Percentiles rank a stretch among this genome's conserved stretches.
These are phyloP conservation scores for Bocquillonia castaneifolia DNA, from an alignment of 441 rosid genomes.

Conservation along the genomic window DNA sequence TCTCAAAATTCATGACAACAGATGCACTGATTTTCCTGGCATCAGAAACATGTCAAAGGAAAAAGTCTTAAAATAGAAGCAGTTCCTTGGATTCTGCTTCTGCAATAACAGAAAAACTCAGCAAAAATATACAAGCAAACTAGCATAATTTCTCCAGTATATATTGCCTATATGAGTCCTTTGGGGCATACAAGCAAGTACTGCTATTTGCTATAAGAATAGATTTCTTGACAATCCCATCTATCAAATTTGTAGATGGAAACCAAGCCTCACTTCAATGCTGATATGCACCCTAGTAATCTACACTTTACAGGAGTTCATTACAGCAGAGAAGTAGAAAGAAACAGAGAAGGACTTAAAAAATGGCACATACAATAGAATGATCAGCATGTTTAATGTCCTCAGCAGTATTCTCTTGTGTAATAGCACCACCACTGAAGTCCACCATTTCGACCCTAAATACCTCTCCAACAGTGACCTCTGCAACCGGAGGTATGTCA, in stretches of 20 bases:
- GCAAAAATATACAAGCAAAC: too few species aligned
- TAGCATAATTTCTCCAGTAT: too few species aligned
- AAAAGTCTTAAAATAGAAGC: background rate
- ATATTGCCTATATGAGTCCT: too few species aligned
- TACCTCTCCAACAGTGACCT: slow-evolving; percentile 39
- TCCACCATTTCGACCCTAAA: slow-evolving; percentile 62
- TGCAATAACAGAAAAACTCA: too few species aligned
- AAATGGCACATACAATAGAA: slow-evolving; percentile 24
- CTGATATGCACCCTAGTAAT: too few species aligned
- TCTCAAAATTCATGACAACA: too few species aligned
- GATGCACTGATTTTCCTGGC: too few species aligned
- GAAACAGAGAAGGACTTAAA: background rate
- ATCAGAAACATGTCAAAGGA: background rate
- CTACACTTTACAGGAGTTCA: too few species aligned
- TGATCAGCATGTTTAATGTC: slow-evolving; percentile 49
- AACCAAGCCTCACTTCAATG: background rate
- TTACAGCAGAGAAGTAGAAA: background rate
- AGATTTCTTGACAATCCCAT: too few species aligned
- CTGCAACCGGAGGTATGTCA: slow-evolving; percentile 46
- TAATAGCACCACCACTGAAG: slow-evolving; percentile 45
- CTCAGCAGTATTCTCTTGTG: slow-evolving; percentile 36
- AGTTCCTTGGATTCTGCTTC: too few species aligned
- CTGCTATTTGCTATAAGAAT: too few species aligned
- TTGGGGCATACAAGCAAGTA: too few species aligned
- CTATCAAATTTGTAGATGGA: background rate